Percentiles rank a stretch among this genome's conserved stretches.
Evolutionary conservation across 139 green algal species (phyloP).

Genomic region (Chloropicon primus): DNA sequence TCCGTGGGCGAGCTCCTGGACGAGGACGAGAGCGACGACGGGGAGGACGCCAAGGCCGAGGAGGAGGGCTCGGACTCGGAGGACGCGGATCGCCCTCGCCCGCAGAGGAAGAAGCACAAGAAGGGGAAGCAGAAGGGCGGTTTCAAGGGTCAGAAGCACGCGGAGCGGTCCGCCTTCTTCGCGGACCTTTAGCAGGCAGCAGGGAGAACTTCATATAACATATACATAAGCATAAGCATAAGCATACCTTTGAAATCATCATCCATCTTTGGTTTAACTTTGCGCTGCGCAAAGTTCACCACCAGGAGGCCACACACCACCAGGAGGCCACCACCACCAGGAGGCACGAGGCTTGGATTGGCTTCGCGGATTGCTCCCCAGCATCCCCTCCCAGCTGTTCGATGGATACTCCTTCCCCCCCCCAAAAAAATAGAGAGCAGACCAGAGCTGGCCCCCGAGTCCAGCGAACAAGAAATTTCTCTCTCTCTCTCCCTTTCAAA

Average conservation of each 20-base stretch:
- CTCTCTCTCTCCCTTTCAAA: too few species aligned
- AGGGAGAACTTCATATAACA: too few species aligned
- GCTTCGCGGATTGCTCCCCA: too few species aligned
- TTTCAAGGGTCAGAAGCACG: neutral
- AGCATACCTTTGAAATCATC: neutral
- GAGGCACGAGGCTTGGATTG: too few species aligned
- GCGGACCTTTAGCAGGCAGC: neutral
- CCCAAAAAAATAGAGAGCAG: too few species aligned
- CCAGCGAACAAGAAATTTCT: too few species aligned
- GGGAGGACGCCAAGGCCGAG: neutral
- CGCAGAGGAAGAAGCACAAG: constrained; percentile 10
- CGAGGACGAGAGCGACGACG: constrained; percentile 16
- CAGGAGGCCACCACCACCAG: too few species aligned
- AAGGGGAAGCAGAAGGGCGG: constrained; percentile 8
- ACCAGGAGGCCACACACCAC: neutral
- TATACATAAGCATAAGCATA: too few species aligned
- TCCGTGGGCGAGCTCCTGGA: constrained; percentile 19
- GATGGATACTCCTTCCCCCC: too few species aligned
- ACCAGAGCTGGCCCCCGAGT: too few species aligned
- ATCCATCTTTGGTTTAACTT: neutral
- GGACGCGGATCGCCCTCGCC: neutral
- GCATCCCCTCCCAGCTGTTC: too few species aligned
- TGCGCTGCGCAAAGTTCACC: neutral
- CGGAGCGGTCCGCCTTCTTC: neutral
- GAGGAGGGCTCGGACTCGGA: constrained; percentile 2